These are phyloP conservation scores for Wickerhamiella alocasiicola DNA, from an alignment of 805 yeast genomes.

Conservation along the genomic window DNA sequence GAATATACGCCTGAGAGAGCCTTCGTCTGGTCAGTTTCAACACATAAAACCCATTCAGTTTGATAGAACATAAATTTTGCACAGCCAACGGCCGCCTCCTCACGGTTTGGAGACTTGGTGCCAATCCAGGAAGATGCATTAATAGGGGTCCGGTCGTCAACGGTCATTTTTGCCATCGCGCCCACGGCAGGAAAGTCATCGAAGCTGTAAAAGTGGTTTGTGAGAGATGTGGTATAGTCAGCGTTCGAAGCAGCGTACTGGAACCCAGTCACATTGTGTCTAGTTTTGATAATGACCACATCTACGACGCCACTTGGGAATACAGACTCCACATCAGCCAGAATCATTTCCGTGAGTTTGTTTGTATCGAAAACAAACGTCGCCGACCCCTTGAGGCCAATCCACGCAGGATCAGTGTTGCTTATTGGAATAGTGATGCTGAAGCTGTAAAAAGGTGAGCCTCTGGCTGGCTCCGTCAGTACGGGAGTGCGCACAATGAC, in stretches of 20 bases:
- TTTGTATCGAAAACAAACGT: conserved; percentile 6
- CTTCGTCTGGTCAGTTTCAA: conserved; percentile 10
- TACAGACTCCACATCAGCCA: background rate
- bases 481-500: conserved; percentile 2
- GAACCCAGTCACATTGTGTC: background rate
- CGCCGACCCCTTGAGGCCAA: conserved; percentile 5
- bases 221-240: background rate
- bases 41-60: conserved; percentile 15
- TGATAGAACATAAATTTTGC: conserved; percentile 13
- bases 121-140: conserved; percentile 14
- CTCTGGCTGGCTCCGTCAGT: conserved; percentile 2
- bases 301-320: background rate
- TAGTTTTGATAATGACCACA: background rate
- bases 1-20: conserved; percentile 12
- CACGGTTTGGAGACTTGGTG: conserved; percentile 12
- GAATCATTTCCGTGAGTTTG: background rate
- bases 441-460: conserved; percentile 2
- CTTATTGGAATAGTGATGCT: conserved; percentile 8
- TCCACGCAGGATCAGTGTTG: background rate
- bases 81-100: conserved; percentile 19
- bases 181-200: conserved; percentile 16
- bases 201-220: conserved; percentile 9
- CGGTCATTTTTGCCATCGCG: conserved; percentile 4
- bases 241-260: conserved; percentile 4
- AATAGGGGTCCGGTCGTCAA: background rate